Percentiles rank a stretch among this genome's conserved stretches.
phyloP scores from a whole-genome alignment of 2,329 filamentous ascomycete genomes.

The Hypoxylon sp. region DNA sequence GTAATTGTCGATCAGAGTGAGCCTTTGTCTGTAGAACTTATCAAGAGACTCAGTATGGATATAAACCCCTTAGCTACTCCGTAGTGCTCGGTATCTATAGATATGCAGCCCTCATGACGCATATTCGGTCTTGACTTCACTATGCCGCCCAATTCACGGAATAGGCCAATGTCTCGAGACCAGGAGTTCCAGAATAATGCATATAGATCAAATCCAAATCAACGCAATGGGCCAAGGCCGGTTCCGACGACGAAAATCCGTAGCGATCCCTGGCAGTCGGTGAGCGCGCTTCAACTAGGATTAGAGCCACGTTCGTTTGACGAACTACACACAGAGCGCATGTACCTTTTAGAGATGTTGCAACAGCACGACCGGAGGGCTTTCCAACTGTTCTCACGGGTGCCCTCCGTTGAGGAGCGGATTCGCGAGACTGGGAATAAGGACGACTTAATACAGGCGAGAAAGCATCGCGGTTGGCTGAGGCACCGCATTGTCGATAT shows the following conservation, averaged over 20 bases:
- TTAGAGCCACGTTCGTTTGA: slow-evolving; percentile 60
- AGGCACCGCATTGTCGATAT: slow-evolving; percentile 61
- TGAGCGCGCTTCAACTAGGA: slow-evolving; percentile 46
- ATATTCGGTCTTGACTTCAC: background rate
- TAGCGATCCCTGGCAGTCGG: slow-evolving; percentile 32
- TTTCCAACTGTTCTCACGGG: slow-evolving; percentile 57
- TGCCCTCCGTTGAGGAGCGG: slow-evolving; percentile 57
- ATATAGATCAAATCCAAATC: background rate
- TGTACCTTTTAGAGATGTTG: slow-evolving; percentile 62
- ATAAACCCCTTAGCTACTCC: background rate
- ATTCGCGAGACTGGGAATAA: slow-evolving; percentile 42
- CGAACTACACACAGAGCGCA: slow-evolving; percentile 62
- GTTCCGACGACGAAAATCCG: slow-evolving; percentile 19
- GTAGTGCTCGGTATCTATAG: background rate
- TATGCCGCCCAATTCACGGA: slow-evolving; percentile 19
- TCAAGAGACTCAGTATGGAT: slow-evolving; percentile 5
- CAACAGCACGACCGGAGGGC: slow-evolving; percentile 59
- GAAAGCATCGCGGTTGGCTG: slow-evolving; percentile 61
- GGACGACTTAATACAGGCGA: slow-evolving; percentile 52
- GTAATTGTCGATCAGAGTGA: background rate
- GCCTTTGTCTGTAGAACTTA: slow-evolving; percentile 15
- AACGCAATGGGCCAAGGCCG: background rate
- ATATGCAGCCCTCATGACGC: background rate
- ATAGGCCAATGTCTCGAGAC: background rate
- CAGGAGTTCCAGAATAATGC: background rate